Percentiles rank a stretch among this genome's conserved stretches.
Evolutionary conservation across 2,329 filamentous ascomycete species (phyloP).

Genomic region (Pseudohalonectria lignicola): DNA sequence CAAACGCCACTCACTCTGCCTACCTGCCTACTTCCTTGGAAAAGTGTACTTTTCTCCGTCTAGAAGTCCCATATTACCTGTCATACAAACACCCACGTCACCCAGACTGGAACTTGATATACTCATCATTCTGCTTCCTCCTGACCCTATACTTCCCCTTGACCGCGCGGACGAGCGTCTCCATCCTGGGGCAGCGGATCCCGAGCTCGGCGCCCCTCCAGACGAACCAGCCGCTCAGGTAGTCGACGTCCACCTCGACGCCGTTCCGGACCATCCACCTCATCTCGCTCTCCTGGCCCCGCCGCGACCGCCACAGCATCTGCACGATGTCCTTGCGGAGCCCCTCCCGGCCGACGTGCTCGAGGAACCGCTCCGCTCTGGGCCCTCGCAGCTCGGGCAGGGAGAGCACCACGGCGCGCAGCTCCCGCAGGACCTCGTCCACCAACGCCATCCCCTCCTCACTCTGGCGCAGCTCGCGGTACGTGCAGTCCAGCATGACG

Average conservation of each 20-base stretch:
- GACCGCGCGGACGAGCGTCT: slow-evolving; percentile 61
- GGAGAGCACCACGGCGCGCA: slow-evolving; percentile 56
- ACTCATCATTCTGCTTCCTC: not conserved
- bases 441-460: slow-evolving; percentile 54
- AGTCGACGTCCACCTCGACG: slow-evolving; percentile 64
- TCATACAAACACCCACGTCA: too few species aligned
- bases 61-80: too few species aligned
- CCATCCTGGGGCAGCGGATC: slow-evolving; percentile 61
- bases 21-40: too few species aligned
- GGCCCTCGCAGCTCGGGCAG: slow-evolving; percentile 60
- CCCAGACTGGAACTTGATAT: slow-evolving; percentile 1
- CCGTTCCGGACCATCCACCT: slow-evolving; percentile 52
- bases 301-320: slow-evolving; percentile 22
- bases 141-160: slow-evolving; percentile 48
- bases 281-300: slow-evolving; percentile 48
- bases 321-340: slow-evolving; percentile 51
- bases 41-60: too few species aligned
- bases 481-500: slow-evolving; percentile 65
- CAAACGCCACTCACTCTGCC: too few species aligned
- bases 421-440: slow-evolving; percentile 62
- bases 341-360: slow-evolving; percentile 45
- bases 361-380: slow-evolving; percentile 39
- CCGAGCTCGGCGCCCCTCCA: slow-evolving; percentile 60
- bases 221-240: slow-evolving; percentile 82
- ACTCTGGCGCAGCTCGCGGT: slow-evolving; percentile 61